Conservation (phyloP, 2,329 filamentous ascomycete genomes). For the Stemphylium vesicarium region DNA sequence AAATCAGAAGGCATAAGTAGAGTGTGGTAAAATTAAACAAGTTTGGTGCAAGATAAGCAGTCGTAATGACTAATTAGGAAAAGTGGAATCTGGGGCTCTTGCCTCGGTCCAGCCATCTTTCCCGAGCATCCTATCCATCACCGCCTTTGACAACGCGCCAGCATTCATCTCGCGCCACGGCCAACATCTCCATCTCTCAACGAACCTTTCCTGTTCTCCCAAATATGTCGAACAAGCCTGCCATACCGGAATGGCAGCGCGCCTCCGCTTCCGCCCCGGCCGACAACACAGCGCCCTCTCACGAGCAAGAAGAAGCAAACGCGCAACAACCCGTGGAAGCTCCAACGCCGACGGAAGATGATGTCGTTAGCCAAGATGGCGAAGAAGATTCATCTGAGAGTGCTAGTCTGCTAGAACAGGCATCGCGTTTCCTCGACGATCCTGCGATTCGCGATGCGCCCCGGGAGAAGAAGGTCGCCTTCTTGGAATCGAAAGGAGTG, state of each 20-base stretch:
- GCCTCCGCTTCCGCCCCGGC: conserved; percentile 8
- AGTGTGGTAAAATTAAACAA: neutral
- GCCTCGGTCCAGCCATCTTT: conserved; percentile 31
- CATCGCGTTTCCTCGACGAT: conserved; percentile 77
- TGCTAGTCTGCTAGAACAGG: conserved; percentile 64
- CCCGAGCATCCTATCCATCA: conserved; percentile 17
- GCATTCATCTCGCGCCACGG: conserved; percentile 3
- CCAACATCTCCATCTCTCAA: neutral
- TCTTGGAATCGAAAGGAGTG: conserved; percentile 79
- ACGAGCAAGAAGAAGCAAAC: conserved; percentile 20
- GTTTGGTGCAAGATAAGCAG: neutral
- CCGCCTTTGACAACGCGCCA: conserved; percentile 9
- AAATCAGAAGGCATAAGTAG: neutral
- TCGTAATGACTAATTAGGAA: conserved; percentile 7
- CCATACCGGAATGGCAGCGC: conserved; percentile 48
- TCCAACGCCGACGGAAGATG: conserved; percentile 17
- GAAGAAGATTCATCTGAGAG: conserved; percentile 11
- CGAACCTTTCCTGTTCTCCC: neutral
- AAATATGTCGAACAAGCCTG: conserved; percentile 30
- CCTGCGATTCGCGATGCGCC: conserved; percentile 72
- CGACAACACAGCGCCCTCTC: conserved; percentile 13
- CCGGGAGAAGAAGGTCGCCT: conserved; percentile 74
- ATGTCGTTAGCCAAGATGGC: conserved; percentile 4
- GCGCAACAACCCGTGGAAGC: conserved; percentile 24
- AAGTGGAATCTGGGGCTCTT: conserved; percentile 14